These are phyloP conservation scores for Daldinia decipiens DNA, from an alignment of 495 filamentous ascomycete genomes.

Conservation along the genomic window DNA sequence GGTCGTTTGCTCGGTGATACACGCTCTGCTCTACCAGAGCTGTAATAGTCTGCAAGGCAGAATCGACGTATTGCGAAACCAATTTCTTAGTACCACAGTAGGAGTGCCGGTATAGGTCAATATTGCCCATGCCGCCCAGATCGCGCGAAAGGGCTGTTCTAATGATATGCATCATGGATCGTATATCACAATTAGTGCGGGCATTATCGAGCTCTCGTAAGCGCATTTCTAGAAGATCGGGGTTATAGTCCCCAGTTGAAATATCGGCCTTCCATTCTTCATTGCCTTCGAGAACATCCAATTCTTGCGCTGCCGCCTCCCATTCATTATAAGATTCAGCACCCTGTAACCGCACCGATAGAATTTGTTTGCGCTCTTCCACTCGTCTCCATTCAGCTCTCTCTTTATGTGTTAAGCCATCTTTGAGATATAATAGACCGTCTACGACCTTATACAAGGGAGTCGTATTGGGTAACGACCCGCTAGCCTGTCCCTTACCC, in stretches of 20 bases:
- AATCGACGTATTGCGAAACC: constrained; percentile 86
- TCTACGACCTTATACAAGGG: constrained; percentile 36
- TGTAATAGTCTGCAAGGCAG: constrained; percentile 75
- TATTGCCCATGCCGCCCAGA: constrained; percentile 86
- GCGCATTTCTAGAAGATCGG: constrained; percentile 70
- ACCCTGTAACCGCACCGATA: constrained; percentile 70
- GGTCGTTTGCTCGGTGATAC: constrained; percentile 56
- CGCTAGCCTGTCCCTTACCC: constrained; percentile 8
- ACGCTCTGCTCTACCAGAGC: constrained; percentile 73
- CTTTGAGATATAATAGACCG: constrained; percentile 48
- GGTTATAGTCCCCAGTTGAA: constrained; percentile 71
- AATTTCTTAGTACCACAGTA: constrained; percentile 87
- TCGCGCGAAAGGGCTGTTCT: constrained; percentile 83
- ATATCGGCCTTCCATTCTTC: constrained; percentile 78
- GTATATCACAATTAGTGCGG: constrained; percentile 75
- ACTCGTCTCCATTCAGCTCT: constrained; percentile 58
- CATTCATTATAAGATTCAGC: constrained; percentile 72
- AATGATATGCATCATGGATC: constrained; percentile 78
- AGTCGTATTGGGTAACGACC: neutral
- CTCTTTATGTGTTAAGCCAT: constrained; percentile 66
- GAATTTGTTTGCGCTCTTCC: constrained; percentile 70
- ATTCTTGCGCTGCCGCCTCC: constrained; percentile 74
- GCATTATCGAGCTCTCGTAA: constrained; percentile 80
- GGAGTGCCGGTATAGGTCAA: constrained; percentile 82
- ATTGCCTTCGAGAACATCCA: constrained; percentile 84